Evolutionary conservation across 139 green algal species (phyloP).

Genomic region (Spirogloea muscicola): DNA sequence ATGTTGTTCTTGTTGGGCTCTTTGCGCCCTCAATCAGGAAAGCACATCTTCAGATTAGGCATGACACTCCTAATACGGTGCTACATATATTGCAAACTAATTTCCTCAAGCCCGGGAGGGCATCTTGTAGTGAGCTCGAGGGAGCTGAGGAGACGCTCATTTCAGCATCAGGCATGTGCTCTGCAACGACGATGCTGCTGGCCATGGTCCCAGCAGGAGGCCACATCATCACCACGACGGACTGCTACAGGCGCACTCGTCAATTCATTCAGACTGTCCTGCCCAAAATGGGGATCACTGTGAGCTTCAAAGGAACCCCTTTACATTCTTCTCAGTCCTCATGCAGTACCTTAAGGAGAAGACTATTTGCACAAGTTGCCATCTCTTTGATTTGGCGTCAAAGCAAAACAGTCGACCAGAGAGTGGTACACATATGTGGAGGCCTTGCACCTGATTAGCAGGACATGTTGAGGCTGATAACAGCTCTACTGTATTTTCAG

Average conservation of each 20-base stretch:
- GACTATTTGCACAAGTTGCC: neutral
- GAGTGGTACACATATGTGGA: neutral
- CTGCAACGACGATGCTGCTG: slow-evolving; percentile 97
- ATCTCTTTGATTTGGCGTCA: neutral
- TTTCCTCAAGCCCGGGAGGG: slow-evolving; percentile 66
- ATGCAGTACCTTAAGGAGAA: neutral
- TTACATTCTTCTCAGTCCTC: neutral
- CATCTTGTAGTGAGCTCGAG: slow-evolving; percentile 68
- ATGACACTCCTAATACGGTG: too few relatives aligned
- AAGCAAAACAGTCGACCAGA: neutral
- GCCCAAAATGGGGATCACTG: slow-evolving; percentile 92
- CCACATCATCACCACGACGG: slow-evolving; percentile 98
- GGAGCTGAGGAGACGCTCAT: slow-evolving; percentile 92
- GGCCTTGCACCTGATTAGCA: too few relatives aligned
- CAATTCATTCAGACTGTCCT: slow-evolving; percentile 98
- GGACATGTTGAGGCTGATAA: too few relatives aligned
- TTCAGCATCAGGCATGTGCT: slow-evolving; percentile 89
- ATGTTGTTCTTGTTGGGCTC: too few relatives aligned
- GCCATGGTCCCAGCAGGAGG: slow-evolving; percentile 90
- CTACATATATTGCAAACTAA: too few relatives aligned
- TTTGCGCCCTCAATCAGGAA: too few relatives aligned
- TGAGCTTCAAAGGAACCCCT: slow-evolving; percentile 13
- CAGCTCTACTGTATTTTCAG: slow-evolving; percentile 37
- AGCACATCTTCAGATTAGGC: too few relatives aligned
- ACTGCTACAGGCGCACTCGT: slow-evolving; percentile 95